phyloP scores from a whole-genome alignment of 768 basidiomycete genomes.

The Mycena venus region DNA sequence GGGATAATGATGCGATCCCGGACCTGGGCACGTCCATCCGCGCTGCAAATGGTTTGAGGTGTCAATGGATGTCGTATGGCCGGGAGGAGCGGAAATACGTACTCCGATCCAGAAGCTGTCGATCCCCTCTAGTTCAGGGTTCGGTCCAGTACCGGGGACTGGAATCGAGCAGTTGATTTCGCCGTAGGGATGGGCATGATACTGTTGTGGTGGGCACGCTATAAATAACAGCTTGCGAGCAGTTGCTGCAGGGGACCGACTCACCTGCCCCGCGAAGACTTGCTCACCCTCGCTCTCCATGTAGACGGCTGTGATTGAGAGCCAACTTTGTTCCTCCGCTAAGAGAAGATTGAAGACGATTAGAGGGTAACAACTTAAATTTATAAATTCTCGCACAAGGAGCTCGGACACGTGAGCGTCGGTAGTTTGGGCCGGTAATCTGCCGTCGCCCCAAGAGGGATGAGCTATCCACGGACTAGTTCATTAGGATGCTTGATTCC shows the following conservation, averaged over 20 bases:
- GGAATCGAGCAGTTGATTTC: background rate
- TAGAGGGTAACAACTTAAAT: background rate
- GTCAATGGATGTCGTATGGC: background rate
- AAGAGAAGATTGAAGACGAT: background rate
- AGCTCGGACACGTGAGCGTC: constrained; percentile 1
- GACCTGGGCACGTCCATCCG: background rate
- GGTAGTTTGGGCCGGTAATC: constrained; percentile 4
- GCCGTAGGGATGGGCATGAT: constrained; percentile 1
- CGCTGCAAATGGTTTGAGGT: background rate
- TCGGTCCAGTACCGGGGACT: background rate
- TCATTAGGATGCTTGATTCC: background rate
- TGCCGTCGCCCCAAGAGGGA: background rate
- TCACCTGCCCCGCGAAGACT: background rate
- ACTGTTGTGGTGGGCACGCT: background rate
- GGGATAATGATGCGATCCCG: constrained; percentile 3
- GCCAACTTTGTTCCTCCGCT: background rate
- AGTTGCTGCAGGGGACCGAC: background rate
- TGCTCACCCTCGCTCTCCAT: background rate
- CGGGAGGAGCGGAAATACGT: background rate
- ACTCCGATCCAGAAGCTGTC: background rate
- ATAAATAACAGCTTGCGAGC: too few species aligned
- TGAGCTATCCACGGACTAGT: background rate
- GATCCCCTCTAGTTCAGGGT: background rate
- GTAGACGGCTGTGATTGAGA: constrained; percentile 3
- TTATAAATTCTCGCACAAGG: background rate